These are phyloP conservation scores for Xylogone sp. DNA, from an alignment of 2,329 filamentous ascomycete species.

Conservation along the genomic window DNA sequence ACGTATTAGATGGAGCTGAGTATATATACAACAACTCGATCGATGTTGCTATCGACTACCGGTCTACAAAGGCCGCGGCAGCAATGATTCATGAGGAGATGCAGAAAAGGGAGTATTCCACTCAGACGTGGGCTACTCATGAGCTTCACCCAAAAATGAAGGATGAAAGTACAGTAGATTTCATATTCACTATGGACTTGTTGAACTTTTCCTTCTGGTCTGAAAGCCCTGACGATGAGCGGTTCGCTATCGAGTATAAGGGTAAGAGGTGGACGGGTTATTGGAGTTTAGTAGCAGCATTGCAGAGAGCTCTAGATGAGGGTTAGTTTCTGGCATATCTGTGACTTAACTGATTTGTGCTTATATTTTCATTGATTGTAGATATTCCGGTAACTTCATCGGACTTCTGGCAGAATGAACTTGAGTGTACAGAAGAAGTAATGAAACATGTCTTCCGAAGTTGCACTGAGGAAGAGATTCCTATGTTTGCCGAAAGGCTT, in stretches of 20 bases:
- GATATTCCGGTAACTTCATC: conserved; percentile 86
- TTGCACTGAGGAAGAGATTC: conserved; percentile 80
- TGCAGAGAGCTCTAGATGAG: conserved; percentile 87
- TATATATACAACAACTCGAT: conserved; percentile 89
- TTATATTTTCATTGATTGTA: conserved; percentile 31
- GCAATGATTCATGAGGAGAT: conserved; percentile 76
- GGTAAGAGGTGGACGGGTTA: conserved; percentile 89
- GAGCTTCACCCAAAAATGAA: conserved; percentile 84
- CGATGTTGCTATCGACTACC: conserved; percentile 85
- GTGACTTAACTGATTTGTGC: conserved; percentile 3
- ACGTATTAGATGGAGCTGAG: conserved; percentile 77
- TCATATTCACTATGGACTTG: conserved; percentile 96
- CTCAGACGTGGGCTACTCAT: conserved; percentile 81
- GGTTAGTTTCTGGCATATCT: conserved; percentile 41
- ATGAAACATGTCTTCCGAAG: conserved; percentile 80
- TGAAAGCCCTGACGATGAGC: conserved; percentile 57
- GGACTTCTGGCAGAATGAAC: conserved; percentile 77
- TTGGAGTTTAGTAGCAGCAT: conserved; percentile 83
- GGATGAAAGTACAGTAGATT: conserved; percentile 76
- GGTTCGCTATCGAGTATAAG: conserved; percentile 79
- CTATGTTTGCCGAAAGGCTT: conserved; percentile 74
- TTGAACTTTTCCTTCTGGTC: conserved; percentile 99
- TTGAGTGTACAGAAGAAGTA: conserved; percentile 70
- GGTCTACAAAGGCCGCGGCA: conserved; percentile 77
- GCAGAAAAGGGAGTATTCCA: conserved; percentile 79